These are phyloP conservation scores for Dioscorea alata DNA, from an alignment of 106 monocot species.

Conservation along the genomic window DNA sequence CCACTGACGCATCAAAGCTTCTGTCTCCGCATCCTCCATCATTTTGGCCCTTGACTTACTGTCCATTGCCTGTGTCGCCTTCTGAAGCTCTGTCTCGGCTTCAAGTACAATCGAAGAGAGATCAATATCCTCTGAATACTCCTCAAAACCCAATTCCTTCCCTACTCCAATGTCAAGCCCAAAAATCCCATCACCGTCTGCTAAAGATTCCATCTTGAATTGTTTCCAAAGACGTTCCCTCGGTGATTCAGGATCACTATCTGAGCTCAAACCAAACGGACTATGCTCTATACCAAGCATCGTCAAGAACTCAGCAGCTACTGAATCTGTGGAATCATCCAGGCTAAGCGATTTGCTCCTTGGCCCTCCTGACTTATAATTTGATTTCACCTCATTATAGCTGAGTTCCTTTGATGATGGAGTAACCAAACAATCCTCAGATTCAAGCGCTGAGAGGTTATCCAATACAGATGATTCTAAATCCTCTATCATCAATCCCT, in stretches of 20 bases:
- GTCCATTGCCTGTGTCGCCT: conserved; percentile 25
- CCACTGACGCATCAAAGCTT: conserved; percentile 80
- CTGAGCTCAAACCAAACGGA: conserved; percentile 52
- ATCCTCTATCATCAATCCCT: conserved; percentile 19
- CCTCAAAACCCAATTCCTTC: conserved; percentile 25
- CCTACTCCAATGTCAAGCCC: conserved; percentile 23
- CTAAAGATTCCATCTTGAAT: conserved; percentile 54
- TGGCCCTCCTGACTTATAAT: conserved; percentile 16
- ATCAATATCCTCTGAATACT: conserved; percentile 47
- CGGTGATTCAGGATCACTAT: conserved; percentile 79
- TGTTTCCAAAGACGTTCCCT: conserved; percentile 66
- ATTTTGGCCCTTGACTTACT: conserved; percentile 50
- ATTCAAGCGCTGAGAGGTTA: conserved; percentile 30
- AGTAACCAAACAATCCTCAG: not conserved
- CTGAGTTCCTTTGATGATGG: conserved; percentile 7
- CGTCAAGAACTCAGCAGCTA: conserved; percentile 85
- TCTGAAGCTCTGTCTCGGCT: conserved; percentile 53
- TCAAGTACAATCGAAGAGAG: conserved; percentile 49
- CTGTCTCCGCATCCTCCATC: conserved; percentile 85
- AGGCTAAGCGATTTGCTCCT: conserved; percentile 50
- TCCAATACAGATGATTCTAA: conserved; percentile 17
- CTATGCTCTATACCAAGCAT: conserved; percentile 81
- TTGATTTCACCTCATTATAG: conserved; percentile 19
- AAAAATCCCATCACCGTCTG: conserved; percentile 20
- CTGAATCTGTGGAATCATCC: conserved; percentile 57